Conservation (phyloP, 345 rosid genomes). For the Gossypium bickii region DNA sequence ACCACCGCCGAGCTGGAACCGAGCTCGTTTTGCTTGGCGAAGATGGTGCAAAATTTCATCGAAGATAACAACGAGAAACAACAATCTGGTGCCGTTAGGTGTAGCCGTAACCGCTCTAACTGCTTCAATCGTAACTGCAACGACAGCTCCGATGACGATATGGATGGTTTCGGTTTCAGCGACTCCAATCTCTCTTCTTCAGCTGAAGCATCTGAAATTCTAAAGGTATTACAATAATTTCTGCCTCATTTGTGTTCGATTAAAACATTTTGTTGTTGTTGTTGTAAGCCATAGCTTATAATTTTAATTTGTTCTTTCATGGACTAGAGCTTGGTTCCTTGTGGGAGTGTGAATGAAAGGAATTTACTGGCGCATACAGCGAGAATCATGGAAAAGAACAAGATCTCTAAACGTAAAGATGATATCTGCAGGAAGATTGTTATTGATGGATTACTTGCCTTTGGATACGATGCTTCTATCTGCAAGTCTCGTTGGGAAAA, state of each 20-base stretch:
- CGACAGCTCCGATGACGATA: slow-evolving; percentile 75
- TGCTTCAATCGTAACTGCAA: slow-evolving; percentile 53
- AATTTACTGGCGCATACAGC: slow-evolving; percentile 57
- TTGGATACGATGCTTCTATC: slow-evolving; percentile 70
- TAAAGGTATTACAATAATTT: slow-evolving; percentile 45
- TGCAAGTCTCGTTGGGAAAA: slow-evolving; percentile 93
- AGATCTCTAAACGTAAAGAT: slow-evolving; percentile 53
- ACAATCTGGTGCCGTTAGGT: slow-evolving; percentile 19
- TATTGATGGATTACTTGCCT: slow-evolving; percentile 43
- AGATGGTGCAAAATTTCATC: slow-evolving; percentile 46
- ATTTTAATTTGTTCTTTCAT: background rate
- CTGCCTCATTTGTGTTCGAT: background rate
- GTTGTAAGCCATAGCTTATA: too few species aligned
- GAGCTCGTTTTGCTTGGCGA: slow-evolving; percentile 37
- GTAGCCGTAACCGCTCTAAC: slow-evolving; percentile 47
- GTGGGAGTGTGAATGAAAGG: slow-evolving; percentile 40
- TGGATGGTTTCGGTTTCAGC: slow-evolving; percentile 34
- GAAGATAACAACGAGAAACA: slow-evolving; percentile 42
- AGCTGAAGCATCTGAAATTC: slow-evolving; percentile 49
- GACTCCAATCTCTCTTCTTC: slow-evolving; percentile 26
- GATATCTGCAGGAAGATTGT: slow-evolving; percentile 47
- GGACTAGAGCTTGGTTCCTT: slow-evolving; percentile 58
- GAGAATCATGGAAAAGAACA: slow-evolving; percentile 68
- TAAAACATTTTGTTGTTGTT: background rate
- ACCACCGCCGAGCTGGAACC: slow-evolving; percentile 32